Base-by-base conservation (phyloP, 495 filamentous ascomycete species). In the Xylona heveae region DNA sequence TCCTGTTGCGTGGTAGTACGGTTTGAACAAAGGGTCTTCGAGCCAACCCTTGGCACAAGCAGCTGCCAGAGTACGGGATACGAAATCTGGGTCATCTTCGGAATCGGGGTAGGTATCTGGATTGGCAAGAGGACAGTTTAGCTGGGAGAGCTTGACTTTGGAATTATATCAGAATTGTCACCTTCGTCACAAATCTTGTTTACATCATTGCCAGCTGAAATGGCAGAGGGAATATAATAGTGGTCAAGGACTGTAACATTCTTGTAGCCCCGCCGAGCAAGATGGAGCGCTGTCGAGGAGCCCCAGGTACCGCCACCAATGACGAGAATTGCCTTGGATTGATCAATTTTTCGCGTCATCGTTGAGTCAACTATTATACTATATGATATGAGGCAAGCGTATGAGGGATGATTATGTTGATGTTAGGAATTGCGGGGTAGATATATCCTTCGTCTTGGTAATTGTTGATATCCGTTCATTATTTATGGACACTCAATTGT, bases 171-270 rank as follows among this genome's bases (percentile, higher is more conserved):
- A 18, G 30, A 14, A 10, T 6, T 8, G 26, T 19, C 41, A 59
- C 62, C 48, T 51, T 58, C 53, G 39, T 68, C 62, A 44, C 65
- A 57, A 32, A 66, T 66, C 34, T 66, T 66, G 30, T 68, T 68
- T 12, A 68, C 40, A 34, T 66, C 63, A 36, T 66, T 68, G 2
- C 62, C 62, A 2, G 62, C 60, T 14, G 57, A 51, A 15, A 56
- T 55, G 9, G 54, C 46, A 3, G 61, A 64, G 2, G 63, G 63
- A 5, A 58, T 38, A 1, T 41, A 39, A 31, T 57, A 41, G 4
- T 48, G 44, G 39, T 68, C 63, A 8, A 61, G 47, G 10, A 62
- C 61, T 0, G 45, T 58, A 33, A 66, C 50, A 38, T 57, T 47
- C 19, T 34, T 44, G 42, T 62, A 62, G 22, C 61, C 61, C 19